phyloP scores from a whole-genome alignment of 805 yeast species.

The Komagataella kurtzmanii region DNA sequence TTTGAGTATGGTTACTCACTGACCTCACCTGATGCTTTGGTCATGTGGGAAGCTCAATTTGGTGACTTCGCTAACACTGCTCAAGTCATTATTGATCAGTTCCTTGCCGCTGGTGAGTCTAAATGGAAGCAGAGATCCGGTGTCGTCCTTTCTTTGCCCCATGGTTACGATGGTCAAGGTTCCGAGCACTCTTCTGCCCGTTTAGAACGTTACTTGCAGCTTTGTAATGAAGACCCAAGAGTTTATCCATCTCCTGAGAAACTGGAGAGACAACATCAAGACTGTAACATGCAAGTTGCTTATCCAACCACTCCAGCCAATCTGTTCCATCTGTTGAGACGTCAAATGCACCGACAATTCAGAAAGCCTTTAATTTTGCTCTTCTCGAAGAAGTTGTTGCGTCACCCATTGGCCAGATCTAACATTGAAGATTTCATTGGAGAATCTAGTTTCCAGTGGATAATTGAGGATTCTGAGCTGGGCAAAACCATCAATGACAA shows the following conservation, averaged over 20 bases:
- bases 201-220: slow-evolving; percentile 89
- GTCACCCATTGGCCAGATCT: slow-evolving; percentile 97
- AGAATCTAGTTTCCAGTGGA: slow-evolving; percentile 89
- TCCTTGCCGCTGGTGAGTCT: slow-evolving; percentile 90
- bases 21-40: slow-evolving; percentile 93
- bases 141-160: slow-evolving; percentile 87
- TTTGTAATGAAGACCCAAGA: slow-evolving; percentile 94
- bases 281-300: slow-evolving; percentile 93
- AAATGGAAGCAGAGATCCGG: slow-evolving; percentile 99
- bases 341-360: slow-evolving; percentile 99
- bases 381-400: slow-evolving; percentile 86
- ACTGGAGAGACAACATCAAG: slow-evolving; percentile 96
- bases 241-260: slow-evolving; percentile 81
- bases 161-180: slow-evolving; percentile 99
- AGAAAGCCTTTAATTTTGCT: slow-evolving; percentile 79
- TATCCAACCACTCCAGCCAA: slow-evolving; percentile 98
- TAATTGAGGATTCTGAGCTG: slow-evolving; percentile 83
- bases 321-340: slow-evolving; percentile 89
- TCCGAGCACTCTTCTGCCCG: slow-evolving; percentile 99
- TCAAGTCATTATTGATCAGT: slow-evolving; percentile 94
- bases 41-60: slow-evolving; percentile 99
- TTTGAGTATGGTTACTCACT: slow-evolving; percentile 98
- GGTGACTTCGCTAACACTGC: slow-evolving; percentile 99
- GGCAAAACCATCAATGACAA: slow-evolving; percentile 65
- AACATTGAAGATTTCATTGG: slow-evolving; percentile 72